Evolutionary conservation across 768 basidiomycete genomes (phyloP).

Genomic region (Pisolithus albus): DNA sequence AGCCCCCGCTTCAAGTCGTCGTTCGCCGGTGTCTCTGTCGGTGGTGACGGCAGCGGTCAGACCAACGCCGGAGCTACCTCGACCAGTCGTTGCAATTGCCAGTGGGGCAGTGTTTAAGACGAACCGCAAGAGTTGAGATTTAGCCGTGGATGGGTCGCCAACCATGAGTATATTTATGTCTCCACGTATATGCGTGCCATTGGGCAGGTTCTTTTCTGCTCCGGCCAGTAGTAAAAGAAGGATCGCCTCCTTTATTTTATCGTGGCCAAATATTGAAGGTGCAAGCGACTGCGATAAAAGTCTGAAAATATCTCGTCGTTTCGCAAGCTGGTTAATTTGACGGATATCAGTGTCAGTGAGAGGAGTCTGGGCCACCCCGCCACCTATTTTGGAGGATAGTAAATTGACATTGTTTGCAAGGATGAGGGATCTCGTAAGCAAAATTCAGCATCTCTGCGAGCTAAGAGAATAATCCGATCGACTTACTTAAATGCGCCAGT

Average conservation of each 20-base stretch:
- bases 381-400: slow-evolving; percentile 90
- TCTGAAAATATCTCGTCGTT: slow-evolving; percentile 78
- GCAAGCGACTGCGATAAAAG: slow-evolving; percentile 93
- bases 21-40: slow-evolving; percentile 96
- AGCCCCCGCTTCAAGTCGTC: slow-evolving; percentile 94
- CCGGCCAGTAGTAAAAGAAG: slow-evolving; percentile 91
- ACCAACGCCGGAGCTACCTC: slow-evolving; percentile 98
- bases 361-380: slow-evolving; percentile 88
- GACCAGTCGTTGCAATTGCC: slow-evolving; percentile 96
- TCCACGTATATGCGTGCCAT: slow-evolving; percentile 97
- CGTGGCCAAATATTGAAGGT: slow-evolving; percentile 94
- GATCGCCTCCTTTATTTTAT: slow-evolving; percentile 92
- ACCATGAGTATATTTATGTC: slow-evolving; percentile 99
- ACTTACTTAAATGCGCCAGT: slow-evolving; percentile 90
- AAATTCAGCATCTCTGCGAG: slow-evolving; percentile 1
- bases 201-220: slow-evolving; percentile 94
- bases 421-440: slow-evolving; percentile 67
- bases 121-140: slow-evolving; percentile 93
- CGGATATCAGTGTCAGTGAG: slow-evolving; percentile 93
- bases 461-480: slow-evolving; percentile 7
- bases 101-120: slow-evolving; percentile 93
- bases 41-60: slow-evolving; percentile 97
- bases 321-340: slow-evolving; percentile 88
- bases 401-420: slow-evolving; percentile 94
- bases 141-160: slow-evolving; percentile 98